phyloP scores from a whole-genome alignment of 495 filamentous ascomycete species.

The Choiromyces venosus region DNA sequence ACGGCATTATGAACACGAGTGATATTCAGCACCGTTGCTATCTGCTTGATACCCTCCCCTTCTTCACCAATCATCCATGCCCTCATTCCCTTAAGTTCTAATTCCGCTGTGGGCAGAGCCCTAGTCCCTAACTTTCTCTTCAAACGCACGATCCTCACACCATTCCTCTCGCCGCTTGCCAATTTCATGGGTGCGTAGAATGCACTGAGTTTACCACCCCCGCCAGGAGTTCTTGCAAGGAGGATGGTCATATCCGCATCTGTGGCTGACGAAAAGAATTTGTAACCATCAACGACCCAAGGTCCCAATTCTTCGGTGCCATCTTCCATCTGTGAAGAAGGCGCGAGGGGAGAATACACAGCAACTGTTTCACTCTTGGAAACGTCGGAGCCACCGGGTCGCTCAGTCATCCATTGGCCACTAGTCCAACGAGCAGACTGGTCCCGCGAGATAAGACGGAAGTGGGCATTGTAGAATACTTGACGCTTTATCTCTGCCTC shows the following conservation, averaged over 20 bases:
- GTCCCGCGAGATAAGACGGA: slow-evolving; percentile 54
- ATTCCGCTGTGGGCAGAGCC: slow-evolving; percentile 63
- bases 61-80: slow-evolving; percentile 60
- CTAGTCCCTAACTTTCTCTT: slow-evolving; percentile 69
- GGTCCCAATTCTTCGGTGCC: slow-evolving; percentile 50
- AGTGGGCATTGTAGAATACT: slow-evolving; percentile 52
- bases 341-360: slow-evolving; percentile 38
- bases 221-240: slow-evolving; percentile 57
- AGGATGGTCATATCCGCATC: slow-evolving; percentile 65
- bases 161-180: slow-evolving; percentile 56
- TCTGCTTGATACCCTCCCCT: slow-evolving; percentile 61
- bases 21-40: slow-evolving; percentile 62
- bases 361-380: slow-evolving; percentile 64
- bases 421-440: slow-evolving; percentile 61
- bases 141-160: slow-evolving; percentile 60
- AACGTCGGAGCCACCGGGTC: slow-evolving; percentile 69
- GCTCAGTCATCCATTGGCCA: slow-evolving; percentile 84
- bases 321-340: slow-evolving; percentile 35
- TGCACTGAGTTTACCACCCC: slow-evolving; percentile 52
- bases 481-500: slow-evolving; percentile 35
- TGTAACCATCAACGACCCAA: slow-evolving; percentile 62
- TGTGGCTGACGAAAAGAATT: slow-evolving; percentile 72
- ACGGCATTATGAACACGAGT: slow-evolving; percentile 62
- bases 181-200: slow-evolving; percentile 64
- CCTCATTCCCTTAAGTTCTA: slow-evolving; percentile 57